Evolutionary conservation across 345 rosid species (phyloP).

Genomic region (Clausena lansium): DNA sequence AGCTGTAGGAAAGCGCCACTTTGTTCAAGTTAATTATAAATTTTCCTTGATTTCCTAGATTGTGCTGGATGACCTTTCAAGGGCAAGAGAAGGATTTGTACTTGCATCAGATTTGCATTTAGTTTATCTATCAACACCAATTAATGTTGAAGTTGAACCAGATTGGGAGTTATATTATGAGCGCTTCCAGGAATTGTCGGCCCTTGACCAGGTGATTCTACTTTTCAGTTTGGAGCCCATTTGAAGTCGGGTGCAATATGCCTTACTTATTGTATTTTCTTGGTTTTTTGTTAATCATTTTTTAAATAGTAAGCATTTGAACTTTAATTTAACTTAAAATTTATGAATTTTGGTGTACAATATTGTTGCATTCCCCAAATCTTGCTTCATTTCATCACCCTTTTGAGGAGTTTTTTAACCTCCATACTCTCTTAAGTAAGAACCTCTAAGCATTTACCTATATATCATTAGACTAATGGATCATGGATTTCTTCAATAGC

Average conservation of each 20-base stretch:
- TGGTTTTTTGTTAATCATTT: background rate
- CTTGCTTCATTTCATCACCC: background rate
- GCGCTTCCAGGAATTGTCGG: constrained; percentile 83
- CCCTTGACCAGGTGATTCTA: constrained; percentile 74
- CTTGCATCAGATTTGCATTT: constrained; percentile 96
- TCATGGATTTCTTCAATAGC: background rate
- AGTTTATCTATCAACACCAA: constrained; percentile 88
- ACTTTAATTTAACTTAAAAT: background rate
- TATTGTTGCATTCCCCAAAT: background rate
- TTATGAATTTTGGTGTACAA: background rate
- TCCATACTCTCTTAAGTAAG: constrained; percentile 3
- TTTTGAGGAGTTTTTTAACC: background rate
- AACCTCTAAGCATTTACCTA: background rate
- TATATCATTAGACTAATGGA: background rate
- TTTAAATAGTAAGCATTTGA: background rate
- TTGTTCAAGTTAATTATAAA: constrained; percentile 8
- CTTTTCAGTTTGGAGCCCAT: background rate
- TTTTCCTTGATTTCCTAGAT: constrained; percentile 48
- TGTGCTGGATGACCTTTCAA: constrained; percentile 91
- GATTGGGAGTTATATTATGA: constrained; percentile 94
- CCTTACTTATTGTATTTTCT: background rate
- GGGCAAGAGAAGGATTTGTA: constrained; percentile 97
- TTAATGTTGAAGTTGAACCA: constrained; percentile 91
- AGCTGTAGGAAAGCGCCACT: background rate
- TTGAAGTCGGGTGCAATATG: background rate